Conservation (phyloP, 768 basidiomycete species). For the Boletus bicolor region DNA sequence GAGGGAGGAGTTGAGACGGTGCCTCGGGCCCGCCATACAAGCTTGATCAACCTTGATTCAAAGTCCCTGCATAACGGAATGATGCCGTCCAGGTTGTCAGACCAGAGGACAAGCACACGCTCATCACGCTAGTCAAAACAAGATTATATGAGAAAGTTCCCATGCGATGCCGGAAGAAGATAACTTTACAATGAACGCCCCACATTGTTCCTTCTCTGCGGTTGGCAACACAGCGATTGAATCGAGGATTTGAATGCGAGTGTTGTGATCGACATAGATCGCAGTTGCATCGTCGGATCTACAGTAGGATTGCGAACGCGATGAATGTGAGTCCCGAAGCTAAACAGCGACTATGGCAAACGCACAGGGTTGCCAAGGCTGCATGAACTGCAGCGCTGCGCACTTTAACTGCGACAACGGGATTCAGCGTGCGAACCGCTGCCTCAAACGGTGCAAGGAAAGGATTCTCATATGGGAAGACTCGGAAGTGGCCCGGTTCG, state of each 20-base stretch:
- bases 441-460: conserved; percentile 79
- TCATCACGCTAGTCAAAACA: conserved; percentile 63
- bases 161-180: conserved; percentile 8
- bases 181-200: conserved; percentile 70
- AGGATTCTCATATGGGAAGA: conserved; percentile 85
- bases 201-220: conserved; percentile 90
- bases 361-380: conserved; percentile 66
- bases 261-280: conserved; percentile 73
- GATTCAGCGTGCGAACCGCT: conserved; percentile 71
- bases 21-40: conserved; percentile 64
- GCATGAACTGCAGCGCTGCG: conserved; percentile 80
- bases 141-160: background rate
- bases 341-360: conserved; percentile 8
- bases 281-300: conserved; percentile 58
- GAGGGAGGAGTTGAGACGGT: conserved; percentile 33
- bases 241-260: conserved; percentile 83
- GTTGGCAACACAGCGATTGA: conserved; percentile 62
- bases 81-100: conserved; percentile 76
- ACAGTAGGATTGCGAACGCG: background rate
- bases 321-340: conserved; percentile 1
- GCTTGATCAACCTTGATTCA: conserved; percentile 73
- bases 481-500: conserved; percentile 64
- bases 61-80: conserved; percentile 73
- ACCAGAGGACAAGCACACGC: conserved; percentile 80
- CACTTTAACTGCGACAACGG: conserved; percentile 80